Evolutionary conservation across 2,329 filamentous ascomycete species (phyloP).

Genomic region (Chaetomiaceae sp.): DNA sequence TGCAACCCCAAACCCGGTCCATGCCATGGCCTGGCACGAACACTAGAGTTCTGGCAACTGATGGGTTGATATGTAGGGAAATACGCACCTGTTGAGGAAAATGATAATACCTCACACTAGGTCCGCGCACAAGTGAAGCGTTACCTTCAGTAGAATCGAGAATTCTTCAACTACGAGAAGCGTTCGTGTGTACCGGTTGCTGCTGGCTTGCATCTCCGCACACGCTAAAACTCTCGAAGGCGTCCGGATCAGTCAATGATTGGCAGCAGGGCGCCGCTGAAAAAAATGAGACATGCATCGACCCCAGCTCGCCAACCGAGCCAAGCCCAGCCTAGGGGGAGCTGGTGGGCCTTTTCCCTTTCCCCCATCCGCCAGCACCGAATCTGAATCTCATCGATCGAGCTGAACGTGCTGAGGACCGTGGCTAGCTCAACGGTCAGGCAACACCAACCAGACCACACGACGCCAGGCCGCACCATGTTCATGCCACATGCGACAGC

Average conservation of each 20-base stretch:
- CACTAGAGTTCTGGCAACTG: too few relatives aligned
- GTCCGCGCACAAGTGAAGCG: too few relatives aligned
- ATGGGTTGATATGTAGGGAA: too few relatives aligned
- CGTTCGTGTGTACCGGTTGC: too few relatives aligned
- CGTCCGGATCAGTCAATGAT: background rate
- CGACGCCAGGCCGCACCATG: slow-evolving; percentile 7
- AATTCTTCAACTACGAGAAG: too few relatives aligned
- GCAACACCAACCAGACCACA: background rate
- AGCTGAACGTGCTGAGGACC: too few relatives aligned
- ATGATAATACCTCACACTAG: too few relatives aligned
- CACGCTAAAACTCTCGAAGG: background rate
- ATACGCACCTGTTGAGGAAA: too few relatives aligned
- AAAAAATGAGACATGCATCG: background rate
- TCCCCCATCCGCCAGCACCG: background rate
- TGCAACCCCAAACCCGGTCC: background rate
- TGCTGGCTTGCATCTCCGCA: background rate
- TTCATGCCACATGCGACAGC: too few relatives aligned
- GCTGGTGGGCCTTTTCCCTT: background rate
- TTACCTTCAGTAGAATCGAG: too few relatives aligned
- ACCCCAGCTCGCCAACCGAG: background rate
- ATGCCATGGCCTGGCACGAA: background rate
- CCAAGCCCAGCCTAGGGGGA: background rate
- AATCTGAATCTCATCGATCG: too few relatives aligned
- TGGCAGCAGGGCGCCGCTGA: background rate
- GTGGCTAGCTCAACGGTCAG: background rate